Base-by-base conservation (phyloP, 2,329 filamentous ascomycete genomes). In the Scedosporium apiospermum region DNA sequence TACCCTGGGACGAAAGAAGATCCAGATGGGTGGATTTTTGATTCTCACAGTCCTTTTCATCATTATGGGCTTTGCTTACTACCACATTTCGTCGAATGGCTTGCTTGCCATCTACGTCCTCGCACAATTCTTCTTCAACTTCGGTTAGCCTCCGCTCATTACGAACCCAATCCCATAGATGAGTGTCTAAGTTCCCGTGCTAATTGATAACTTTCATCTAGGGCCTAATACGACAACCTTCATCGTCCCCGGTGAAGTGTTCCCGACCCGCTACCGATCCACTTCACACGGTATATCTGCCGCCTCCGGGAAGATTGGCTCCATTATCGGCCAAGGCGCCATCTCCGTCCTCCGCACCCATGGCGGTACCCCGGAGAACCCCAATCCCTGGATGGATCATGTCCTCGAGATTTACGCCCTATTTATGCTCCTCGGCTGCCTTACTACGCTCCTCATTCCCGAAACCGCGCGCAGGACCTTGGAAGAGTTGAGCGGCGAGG, bases 151-250 rank as follows among this genome's bases (percentile, higher is more conserved):
- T 80, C 91, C 84, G 18, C 80, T 80, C 60, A 78, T 82, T 0
- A 79, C 80, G 3, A 85, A 91, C 69, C 88, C 96, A 73, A 86
- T 91, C 71, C 80, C 82, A 16, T 98, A 97, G 87, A 93, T 23
- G 23, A 96, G 80, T 71, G 96, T n/a, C 98, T 91, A 96, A 97
- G 83, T 97, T 96, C 78, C 75, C 97, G 68, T 96, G 91, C 6
- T 96, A 91, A 23, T 98, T 9, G 12, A 97, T 23, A 2, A 23
- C 23, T 82, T 98, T 98, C 87, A 97, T 97, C 82, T 93, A 98
- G 93, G 93, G 9, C 93, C 93, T 75, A 98, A 97, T 82, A 88
- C 87, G 57, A 92, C 96, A 70, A 96, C 93, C 65, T 98, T 98
- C 89, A 84, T 97, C 67, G 90, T 96, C 38, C 93, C 93, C 51